These are phyloP conservation scores for Aspergillus sojae DNA, from an alignment of 2,329 filamentous ascomycete genomes.

Conservation along the genomic window DNA sequence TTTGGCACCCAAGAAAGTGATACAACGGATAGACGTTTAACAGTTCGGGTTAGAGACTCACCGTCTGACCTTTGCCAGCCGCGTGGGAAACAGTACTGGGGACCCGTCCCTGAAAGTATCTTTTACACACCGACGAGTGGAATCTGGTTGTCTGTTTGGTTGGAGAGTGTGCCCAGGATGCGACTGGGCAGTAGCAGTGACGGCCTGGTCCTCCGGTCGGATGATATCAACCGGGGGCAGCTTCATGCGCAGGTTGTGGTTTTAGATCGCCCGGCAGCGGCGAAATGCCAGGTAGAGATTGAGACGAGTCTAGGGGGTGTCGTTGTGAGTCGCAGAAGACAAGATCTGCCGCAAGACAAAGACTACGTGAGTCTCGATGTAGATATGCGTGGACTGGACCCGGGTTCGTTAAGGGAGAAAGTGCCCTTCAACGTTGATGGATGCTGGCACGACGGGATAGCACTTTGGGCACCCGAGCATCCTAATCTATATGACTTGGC, in stretches of 20 bases:
- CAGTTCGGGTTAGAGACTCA: slow-evolving; percentile 64
- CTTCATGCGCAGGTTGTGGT: slow-evolving; percentile 57
- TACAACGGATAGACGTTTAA: slow-evolving; percentile 46
- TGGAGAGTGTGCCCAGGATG: slow-evolving; percentile 56
- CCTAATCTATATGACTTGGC: slow-evolving; percentile 66
- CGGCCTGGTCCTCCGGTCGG: slow-evolving; percentile 63
- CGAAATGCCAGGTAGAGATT: slow-evolving; percentile 54
- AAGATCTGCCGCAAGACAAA: slow-evolving; percentile 53
- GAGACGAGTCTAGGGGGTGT: slow-evolving; percentile 56
- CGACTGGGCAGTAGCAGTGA: slow-evolving; percentile 61
- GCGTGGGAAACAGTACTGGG: slow-evolving; percentile 69
- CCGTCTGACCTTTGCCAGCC: slow-evolving; percentile 66
- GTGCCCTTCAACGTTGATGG: slow-evolving; percentile 46
- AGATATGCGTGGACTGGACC: slow-evolving; percentile 51
- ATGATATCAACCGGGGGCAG: slow-evolving; percentile 54
- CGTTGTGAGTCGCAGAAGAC: slow-evolving; percentile 48
- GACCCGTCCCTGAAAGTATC: slow-evolving; percentile 55
- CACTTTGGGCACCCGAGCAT: slow-evolving; percentile 67
- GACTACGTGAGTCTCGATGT: slow-evolving; percentile 53
- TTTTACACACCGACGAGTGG: slow-evolving; percentile 73
- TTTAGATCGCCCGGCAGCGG: slow-evolving; percentile 35
- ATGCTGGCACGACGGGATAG: slow-evolving; percentile 59
- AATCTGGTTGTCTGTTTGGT: slow-evolving; percentile 76
- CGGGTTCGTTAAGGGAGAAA: slow-evolving; percentile 29
- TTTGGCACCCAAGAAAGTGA: slow-evolving; percentile 4